Evolutionary conservation across 2,329 filamentous ascomycete genomes (phyloP), one percentile per base, ranked within the genome.

Genomic region (Colletotrichum orbiculare): DNA sequence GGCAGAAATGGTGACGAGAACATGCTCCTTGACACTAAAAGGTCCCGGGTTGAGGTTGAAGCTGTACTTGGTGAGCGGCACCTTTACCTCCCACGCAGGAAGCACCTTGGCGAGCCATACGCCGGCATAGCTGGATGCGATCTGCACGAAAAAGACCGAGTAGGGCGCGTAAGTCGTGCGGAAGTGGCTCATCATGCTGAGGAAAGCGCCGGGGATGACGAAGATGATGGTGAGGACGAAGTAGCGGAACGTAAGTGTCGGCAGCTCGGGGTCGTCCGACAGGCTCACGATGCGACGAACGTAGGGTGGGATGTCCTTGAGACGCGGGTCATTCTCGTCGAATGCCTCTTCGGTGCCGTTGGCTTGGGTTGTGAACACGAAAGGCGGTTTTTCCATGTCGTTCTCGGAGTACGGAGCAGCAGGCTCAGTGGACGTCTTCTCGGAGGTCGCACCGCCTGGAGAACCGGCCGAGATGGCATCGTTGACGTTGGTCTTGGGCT

Each of bases 231-330:
- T 68, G 59, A 89, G 85, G 5, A 74, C 69, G 85, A 87, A 89
- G 45, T 86, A 85, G 33, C 87, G 86, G 62, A 89, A 79, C 6
- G 87, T 89, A 71, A 84, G 85, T 60, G 80, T 78, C 8, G 83
- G 81, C 2, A 85, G 73, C 39, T 86, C 83, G 45, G 81, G 78
- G 55, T 85, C 83, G 58, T 83, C 79, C 65, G 60, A 53, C n/a
- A 65, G 13, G 9, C 56, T 61, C 10, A 65, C 62, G 8, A 65
- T 47, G 35, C 62, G 62, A 6, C 62, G 62, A 12, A 65, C 58
- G 66, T 85, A 81, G 55, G 79, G 75, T 5, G 85, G 85, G 12
- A 89, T 80, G 55, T 86, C 82, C 53, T 75, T 79, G 52, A 88
- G 78, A 50, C 85, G 80, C 6, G 81, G 80, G 60, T 85, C 79